phyloP scores from a whole-genome alignment of 495 filamentous ascomycete genomes.

The Oidiodendron maius region DNA sequence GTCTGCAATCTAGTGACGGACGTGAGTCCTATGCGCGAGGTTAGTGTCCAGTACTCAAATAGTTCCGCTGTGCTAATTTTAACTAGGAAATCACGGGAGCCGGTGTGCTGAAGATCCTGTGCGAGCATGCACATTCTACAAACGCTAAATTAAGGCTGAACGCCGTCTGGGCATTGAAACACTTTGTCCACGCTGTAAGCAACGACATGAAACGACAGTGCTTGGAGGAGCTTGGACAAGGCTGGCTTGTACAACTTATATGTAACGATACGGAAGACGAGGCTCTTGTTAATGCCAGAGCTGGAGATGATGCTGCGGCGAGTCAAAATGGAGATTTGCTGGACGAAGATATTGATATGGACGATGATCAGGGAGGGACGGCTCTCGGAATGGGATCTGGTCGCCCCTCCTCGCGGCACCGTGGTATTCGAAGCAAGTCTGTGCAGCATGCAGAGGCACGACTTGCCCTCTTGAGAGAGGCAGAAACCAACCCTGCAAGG shows the following conservation, averaged over 20 bases:
- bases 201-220: constrained; percentile 67
- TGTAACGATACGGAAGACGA: constrained; percentile 50
- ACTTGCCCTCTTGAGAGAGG: constrained; percentile 45
- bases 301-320: constrained; percentile 26
- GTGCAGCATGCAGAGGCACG: constrained; percentile 41
- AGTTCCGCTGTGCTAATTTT: constrained; percentile 27
- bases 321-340: constrained; percentile 39
- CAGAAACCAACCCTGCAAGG: constrained; percentile 48
- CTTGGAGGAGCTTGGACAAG: constrained; percentile 67
- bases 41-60: constrained; percentile 32
- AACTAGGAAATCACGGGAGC: constrained; percentile 62
- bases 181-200: constrained; percentile 63
- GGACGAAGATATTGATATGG: constrained; percentile 61
- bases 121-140: constrained; percentile 74
- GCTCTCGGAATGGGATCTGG: constrained; percentile 20
- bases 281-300: constrained; percentile 29
- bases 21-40: constrained; percentile 85
- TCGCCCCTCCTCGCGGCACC: constrained; percentile 9
- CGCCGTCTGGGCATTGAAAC: constrained; percentile 89
- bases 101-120: constrained; percentile 72
- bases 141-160: constrained; percentile 69
- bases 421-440: constrained; percentile 35
- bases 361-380: constrained; percentile 32
- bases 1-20: constrained; percentile 80
- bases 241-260: constrained; percentile 76